phyloP scores from a whole-genome alignment of 139 green algal species.

The Deuterostichococcus epilithicus region DNA sequence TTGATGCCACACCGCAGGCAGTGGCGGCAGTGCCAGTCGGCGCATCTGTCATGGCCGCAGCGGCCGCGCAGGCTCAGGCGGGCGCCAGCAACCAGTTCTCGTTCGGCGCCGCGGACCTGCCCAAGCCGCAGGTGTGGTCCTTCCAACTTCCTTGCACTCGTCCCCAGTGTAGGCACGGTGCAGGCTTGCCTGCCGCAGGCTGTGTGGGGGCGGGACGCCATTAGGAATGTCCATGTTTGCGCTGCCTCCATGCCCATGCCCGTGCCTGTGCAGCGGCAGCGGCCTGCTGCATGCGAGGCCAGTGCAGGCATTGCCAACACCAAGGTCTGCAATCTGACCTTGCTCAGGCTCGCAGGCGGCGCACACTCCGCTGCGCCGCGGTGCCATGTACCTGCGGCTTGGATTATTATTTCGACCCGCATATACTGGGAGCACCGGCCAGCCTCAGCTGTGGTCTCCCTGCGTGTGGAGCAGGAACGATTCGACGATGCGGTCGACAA shows the following conservation, averaged over 20 bases:
- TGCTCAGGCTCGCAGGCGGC: not conserved
- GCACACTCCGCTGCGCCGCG: too few relatives aligned
- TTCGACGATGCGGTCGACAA: constrained; percentile 63
- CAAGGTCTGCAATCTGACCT: not conserved
- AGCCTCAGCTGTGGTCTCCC: not conserved
- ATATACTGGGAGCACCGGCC: not conserved
- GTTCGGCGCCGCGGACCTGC: not conserved
- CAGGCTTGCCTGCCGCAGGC: too few relatives aligned
- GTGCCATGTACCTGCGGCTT: too few relatives aligned
- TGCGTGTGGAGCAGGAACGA: constrained; percentile 49
- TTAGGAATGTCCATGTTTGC: too few relatives aligned
- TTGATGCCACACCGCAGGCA: not conserved
- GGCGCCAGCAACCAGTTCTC: not conserved
- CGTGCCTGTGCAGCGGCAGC: not conserved
- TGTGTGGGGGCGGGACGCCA: too few relatives aligned
- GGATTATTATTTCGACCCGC: too few relatives aligned
- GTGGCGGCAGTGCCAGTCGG: not conserved
- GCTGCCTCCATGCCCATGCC: too few relatives aligned
- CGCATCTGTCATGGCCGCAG: not conserved
- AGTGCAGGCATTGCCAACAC: not conserved
- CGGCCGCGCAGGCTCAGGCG: not conserved
- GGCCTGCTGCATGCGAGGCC: not conserved
- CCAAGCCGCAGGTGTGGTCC: not conserved
- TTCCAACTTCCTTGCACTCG: not conserved
- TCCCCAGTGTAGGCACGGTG: too few relatives aligned